Evolutionary conservation across 2,329 filamentous ascomycete genomes (phyloP), one percentile per base, ranked within the genome.

Genomic region (Paracoccidioides lutzii): DNA sequence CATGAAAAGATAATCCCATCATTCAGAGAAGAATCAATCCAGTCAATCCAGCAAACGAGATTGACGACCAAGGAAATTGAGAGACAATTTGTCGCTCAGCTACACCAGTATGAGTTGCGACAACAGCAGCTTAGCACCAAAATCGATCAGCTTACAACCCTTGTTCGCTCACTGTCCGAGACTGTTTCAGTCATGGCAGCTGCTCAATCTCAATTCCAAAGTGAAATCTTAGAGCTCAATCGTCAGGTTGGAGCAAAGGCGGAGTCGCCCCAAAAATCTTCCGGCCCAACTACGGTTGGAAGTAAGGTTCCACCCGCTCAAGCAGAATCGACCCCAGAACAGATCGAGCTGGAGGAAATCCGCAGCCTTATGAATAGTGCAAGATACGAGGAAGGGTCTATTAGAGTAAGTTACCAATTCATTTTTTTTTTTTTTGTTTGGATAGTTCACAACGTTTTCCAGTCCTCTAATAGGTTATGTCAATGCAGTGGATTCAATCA

Each of bases 41-140:
- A 84, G 60, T 78, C 85, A 12, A 75, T 79, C 46, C 80, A 84
- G 60, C 78, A 84, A 22, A 81, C 85, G 9, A 81, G 88, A 63
- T 84, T 83, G 60, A 76, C 88, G 52, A 78, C 82, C 7, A 75
- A 76, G 28, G 84, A 90, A 54, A 76, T 90, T 51, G 84, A 93
- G 65, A 79, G 81, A 51, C 75, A 77, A 56, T 72, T 81, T 51
- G 69, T 70, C 32, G 71, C 75, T 40, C 77, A 81, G 63, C 67
- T 81, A 56, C 75, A 72, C 54, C 73, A 78, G 54, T 73, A 74
- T 28, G 78, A 82, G 56, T 57, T 66, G 3, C 76, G 79, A 62
- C 78, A 76, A 55, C 74, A 74, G 51, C 71, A 75, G 46, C 80
- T 83, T 60, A 72, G 74, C 41, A 66, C 78, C 41, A 85, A 84